Conservation (phyloP, 2,329 filamentous ascomycete species). For the Cyanodermella asteris region DNA sequence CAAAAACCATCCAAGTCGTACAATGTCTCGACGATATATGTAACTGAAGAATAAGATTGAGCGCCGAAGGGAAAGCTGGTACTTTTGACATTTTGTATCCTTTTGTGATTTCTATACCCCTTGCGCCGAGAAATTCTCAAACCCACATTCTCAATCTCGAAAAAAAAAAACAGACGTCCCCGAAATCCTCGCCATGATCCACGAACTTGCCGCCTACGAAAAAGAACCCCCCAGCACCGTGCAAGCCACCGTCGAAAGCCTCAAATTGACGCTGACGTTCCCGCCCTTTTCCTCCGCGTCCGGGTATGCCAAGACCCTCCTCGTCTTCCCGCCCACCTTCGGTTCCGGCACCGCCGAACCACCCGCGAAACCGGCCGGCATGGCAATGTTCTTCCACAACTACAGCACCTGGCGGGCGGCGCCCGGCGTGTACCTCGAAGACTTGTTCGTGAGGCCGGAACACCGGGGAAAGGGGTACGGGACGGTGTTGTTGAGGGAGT, state of each 20-base stretch:
- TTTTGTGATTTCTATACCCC: no score
- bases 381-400: constrained; percentile 88
- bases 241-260: constrained; percentile 53
- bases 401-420: constrained; percentile 84
- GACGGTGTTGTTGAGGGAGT: constrained; percentile 45
- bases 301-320: constrained; percentile 51
- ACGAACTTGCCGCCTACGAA: constrained; percentile 74
- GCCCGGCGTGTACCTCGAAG: constrained; percentile 80
- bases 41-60: no score
- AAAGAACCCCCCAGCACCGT: constrained; percentile 51
- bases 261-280: constrained; percentile 60
- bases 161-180: constrained; percentile 52
- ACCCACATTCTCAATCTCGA: constrained; percentile 3
- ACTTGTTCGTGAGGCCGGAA: constrained; percentile 57
- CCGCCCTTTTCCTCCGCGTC: constrained; percentile 26
- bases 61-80: no score
- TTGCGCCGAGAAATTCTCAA: constrained; percentile 4
- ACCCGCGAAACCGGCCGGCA: constrained; percentile 35
- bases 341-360: constrained; percentile 11
- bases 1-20: no score
- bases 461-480: constrained; percentile 63
- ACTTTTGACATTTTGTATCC: no score
- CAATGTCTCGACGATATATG: no score
- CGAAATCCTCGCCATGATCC: constrained; percentile 60
- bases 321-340: constrained; percentile 34